These are phyloP conservation scores for Fusarium decemcellulare DNA, from an alignment of 2,329 filamentous ascomycete genomes.

Conservation along the genomic window DNA sequence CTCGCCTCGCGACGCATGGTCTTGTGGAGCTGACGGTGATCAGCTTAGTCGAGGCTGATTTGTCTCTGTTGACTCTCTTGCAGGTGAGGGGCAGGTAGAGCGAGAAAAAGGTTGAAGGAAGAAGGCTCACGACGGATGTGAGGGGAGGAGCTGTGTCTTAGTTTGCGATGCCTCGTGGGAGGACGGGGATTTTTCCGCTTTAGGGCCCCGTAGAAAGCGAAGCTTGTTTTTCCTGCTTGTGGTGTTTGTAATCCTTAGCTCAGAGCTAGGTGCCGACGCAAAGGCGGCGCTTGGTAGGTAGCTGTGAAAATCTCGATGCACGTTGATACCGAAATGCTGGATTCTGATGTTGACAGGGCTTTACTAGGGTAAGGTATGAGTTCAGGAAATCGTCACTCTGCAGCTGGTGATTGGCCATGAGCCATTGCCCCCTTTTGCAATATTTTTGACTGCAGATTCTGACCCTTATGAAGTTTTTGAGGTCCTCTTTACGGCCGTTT, in stretches of 20 bases:
- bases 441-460: background rate
- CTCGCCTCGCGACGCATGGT: background rate
- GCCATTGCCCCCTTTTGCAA: background rate
- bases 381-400: slow-evolving; percentile 13
- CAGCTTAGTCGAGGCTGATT: background rate
- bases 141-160: background rate
- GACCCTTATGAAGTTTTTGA: background rate
- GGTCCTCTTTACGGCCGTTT: background rate
- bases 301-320: slow-evolving; percentile 4
- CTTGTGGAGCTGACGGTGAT: slow-evolving; percentile 11
- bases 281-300: background rate
- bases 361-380: background rate
- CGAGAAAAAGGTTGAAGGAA: background rate
- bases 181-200: slow-evolving; percentile 23
- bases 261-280: background rate
- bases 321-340: background rate
- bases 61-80: background rate
- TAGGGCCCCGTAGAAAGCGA: slow-evolving; percentile 6
- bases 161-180: slow-evolving; percentile 17
- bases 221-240: slow-evolving; percentile 11
- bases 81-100: background rate
- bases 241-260: slow-evolving; percentile 18
- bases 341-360: background rate
- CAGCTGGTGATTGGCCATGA: slow-evolving; percentile 3
- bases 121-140: background rate